A percentile compares a stretch with the other conserved stretches of the same genome.
Conservation (phyloP, 768 basidiomycete species). For the Boletus tylopilopsis region DNA sequence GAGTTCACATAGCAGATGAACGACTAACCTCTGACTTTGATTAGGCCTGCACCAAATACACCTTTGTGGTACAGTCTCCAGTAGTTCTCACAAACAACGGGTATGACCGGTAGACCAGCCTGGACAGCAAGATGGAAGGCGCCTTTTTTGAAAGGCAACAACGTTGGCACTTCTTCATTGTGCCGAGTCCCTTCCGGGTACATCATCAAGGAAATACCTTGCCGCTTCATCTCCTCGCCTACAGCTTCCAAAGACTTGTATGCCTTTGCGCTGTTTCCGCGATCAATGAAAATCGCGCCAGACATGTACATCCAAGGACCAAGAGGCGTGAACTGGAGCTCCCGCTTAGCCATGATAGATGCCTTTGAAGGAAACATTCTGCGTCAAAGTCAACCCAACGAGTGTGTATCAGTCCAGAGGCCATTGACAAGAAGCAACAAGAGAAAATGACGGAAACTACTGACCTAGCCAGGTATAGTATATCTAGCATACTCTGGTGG, state of each 20-base stretch:
- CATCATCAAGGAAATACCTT: conserved; percentile 80
- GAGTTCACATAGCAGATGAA: neutral
- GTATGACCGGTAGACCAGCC: conserved; percentile 85
- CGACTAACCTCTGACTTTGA: conserved; percentile 70
- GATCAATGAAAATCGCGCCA: conserved; percentile 89
- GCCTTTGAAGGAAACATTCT: conserved; percentile 81
- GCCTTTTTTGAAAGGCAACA: conserved; percentile 95
- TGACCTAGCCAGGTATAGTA: conserved; percentile 77
- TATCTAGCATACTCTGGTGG: conserved; percentile 92
- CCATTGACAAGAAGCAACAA: conserved; percentile 6
- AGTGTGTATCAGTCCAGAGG: conserved; percentile 4
- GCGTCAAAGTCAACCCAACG: conserved; percentile 5
- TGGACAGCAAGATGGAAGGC: conserved; percentile 96
- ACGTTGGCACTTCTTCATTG: conserved; percentile 53
- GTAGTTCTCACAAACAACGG: conserved; percentile 93
- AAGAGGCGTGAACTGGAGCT: conserved; percentile 80
- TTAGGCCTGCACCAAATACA: conserved; percentile 67
- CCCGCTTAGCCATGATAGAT: conserved; percentile 91
- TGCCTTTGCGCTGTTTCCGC: conserved; percentile 74
- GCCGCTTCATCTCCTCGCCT: conserved; percentile 70
- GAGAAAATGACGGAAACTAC: conserved; percentile 26
- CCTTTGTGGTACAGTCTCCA: conserved; percentile 79
- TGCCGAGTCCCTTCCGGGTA: conserved; percentile 96
- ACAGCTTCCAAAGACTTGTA: conserved; percentile 73
- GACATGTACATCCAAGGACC: conserved; percentile 90